phyloP scores from a whole-genome alignment of 2,329 filamentous ascomycete genomes.

The Claviceps purpurea region DNA sequence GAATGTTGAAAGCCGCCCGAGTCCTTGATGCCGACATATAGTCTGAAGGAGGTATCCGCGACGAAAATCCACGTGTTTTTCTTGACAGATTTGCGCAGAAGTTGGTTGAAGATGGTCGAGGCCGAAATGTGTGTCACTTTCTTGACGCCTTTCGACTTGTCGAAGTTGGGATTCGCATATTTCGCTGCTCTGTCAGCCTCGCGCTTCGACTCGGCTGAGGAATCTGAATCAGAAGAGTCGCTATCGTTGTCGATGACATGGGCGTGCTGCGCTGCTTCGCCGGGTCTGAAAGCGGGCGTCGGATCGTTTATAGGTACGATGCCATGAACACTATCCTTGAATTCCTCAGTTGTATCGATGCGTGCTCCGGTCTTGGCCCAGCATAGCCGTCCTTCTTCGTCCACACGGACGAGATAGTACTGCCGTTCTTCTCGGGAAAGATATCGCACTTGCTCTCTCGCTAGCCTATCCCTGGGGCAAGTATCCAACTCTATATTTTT shows the following conservation, averaged over 20 bases:
- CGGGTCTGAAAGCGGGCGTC: conserved; percentile 36
- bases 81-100: conserved; percentile 65
- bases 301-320: conserved; percentile 50
- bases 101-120: conserved; percentile 62
- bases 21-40: conserved; percentile 85
- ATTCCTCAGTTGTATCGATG: conserved; percentile 64
- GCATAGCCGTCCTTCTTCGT: conserved; percentile 59
- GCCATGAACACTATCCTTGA: conserved; percentile 67
- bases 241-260: conserved; percentile 5
- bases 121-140: conserved; percentile 52
- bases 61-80: conserved; percentile 94
- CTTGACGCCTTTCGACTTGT: conserved; percentile 42
- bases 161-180: conserved; percentile 50
- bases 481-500: conserved; percentile 53
- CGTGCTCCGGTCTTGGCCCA: conserved; percentile 74
- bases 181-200: conserved; percentile 49
- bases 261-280: conserved; percentile 7
- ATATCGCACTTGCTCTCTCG: conserved; percentile 71
- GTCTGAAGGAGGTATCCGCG: conserved; percentile 67
- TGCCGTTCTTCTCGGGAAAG: conserved; percentile 69
- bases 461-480: conserved; percentile 61
- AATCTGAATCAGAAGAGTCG: conserved; percentile 18
- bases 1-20: conserved; percentile 83
- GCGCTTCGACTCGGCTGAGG: conserved; percentile 30
- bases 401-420: conserved; percentile 67